Percentiles rank a stretch among this genome's conserved stretches.
Evolutionary conservation across 805 yeast species (phyloP).

Genomic region (Kluyveromyces aestuarii): DNA sequence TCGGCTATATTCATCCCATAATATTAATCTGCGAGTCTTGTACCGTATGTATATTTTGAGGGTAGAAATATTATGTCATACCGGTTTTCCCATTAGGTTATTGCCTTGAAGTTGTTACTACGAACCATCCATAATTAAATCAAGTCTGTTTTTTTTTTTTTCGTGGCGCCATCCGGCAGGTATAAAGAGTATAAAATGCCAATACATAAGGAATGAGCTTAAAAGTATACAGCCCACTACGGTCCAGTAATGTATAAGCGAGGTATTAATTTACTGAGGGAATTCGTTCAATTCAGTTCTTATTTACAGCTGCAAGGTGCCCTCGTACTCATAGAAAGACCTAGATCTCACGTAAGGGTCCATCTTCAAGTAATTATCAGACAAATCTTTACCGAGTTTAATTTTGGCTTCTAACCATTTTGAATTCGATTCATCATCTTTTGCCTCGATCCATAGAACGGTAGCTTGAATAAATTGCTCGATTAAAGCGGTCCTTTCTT

Average conservation of each 20-base stretch:
- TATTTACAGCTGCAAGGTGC: conserved; percentile 32
- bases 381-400: conserved; percentile 40
- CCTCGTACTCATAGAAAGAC: conserved; percentile 69
- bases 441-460: conserved; percentile 60
- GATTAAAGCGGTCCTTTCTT: conserved; percentile 47
- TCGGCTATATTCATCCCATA: neutral
- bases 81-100: no score
- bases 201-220: no score
- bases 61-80: no score
- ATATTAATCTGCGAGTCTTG: neutral
- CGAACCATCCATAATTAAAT: no score
- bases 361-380: conserved; percentile 53
- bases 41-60: no score
- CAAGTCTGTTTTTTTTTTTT: no score
- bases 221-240: no score
- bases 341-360: conserved; percentile 82
- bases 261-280: no score
- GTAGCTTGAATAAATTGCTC: conserved; percentile 56
- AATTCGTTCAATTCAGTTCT: neutral
- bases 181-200: no score
- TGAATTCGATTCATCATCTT: conserved; percentile 40
- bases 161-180: no score
- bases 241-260: no score
- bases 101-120: no score
- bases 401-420: conserved; percentile 46